phyloP scores from a whole-genome alignment of 2,329 filamentous ascomycete genomes.

The Xylariales sp. region DNA sequence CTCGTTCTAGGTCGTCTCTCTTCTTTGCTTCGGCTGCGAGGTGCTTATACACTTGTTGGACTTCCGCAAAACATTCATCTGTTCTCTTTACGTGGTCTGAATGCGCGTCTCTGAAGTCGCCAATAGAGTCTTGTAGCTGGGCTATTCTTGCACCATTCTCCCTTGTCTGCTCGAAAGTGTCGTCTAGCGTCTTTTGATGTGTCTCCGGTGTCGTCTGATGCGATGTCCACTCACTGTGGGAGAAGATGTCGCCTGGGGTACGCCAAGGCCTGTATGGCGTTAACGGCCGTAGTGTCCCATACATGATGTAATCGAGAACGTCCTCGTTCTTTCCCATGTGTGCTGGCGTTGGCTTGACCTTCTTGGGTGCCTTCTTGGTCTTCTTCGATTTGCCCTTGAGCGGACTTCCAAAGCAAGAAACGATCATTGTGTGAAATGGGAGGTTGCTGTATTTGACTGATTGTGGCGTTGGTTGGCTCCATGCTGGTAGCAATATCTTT shows the following conservation, averaged over 20 bases:
- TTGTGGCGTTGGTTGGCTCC: no score
- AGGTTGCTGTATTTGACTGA: no score
- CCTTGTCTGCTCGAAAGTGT: background rate
- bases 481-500: no score
- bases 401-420: slow-evolving; percentile 3
- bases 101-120: background rate
- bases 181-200: background rate
- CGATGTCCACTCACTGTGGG: background rate
- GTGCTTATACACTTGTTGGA: background rate
- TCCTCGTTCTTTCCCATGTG: background rate
- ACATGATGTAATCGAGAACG: background rate
- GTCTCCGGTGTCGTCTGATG: no score
- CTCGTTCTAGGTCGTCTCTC: background rate
- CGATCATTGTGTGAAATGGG: slow-evolving; percentile 2
- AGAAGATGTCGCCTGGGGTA: background rate
- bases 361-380: background rate
- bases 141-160: background rate
- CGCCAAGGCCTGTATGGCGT: background rate
- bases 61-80: slow-evolving; percentile 1
- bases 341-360: no score
- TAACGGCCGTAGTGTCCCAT: background rate
- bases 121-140: slow-evolving; percentile 2
- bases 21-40: background rate
- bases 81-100: background rate
- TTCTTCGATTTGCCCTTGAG: slow-evolving; percentile 1